Conservation (phyloP, 2,329 filamentous ascomycete genomes). For the Trichoderma sp. region DNA sequence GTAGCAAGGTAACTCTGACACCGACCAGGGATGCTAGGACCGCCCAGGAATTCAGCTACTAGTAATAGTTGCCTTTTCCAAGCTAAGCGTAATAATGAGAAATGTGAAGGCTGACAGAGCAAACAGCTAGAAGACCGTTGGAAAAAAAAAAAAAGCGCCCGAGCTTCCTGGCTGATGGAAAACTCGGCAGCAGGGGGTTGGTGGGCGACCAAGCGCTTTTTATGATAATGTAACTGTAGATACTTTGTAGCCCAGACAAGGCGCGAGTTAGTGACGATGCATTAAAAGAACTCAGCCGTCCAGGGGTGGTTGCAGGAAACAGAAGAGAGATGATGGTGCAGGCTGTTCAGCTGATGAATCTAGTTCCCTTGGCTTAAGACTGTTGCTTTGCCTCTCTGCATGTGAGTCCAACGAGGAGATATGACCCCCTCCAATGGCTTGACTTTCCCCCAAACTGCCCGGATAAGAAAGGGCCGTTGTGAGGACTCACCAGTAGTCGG, state of each 20-base stretch:
- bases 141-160: neutral
- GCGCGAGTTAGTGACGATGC: neutral
- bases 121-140: neutral
- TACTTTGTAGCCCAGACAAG: neutral
- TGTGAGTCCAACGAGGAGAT: neutral
- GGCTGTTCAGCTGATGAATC: constrained; percentile 7
- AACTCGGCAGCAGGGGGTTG: constrained; percentile 18
- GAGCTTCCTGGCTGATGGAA: constrained; percentile 12
- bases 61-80: neutral
- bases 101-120: constrained; percentile 12
- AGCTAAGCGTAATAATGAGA: constrained; percentile 4
- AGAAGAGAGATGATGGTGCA: neutral
- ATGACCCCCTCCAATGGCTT: constrained; percentile 7
- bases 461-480: neutral
- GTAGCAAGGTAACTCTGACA: neutral
- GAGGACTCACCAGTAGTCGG: constrained; percentile 4
- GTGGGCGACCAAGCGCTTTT: neutral
- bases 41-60: neutral
- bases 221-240: constrained; percentile 20
- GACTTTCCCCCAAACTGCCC: neutral
- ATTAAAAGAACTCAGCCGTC: neutral
- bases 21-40: constrained; percentile 3
- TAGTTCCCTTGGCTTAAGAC: neutral
- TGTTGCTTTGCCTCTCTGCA: neutral
- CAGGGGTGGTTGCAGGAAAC: neutral